These are phyloP conservation scores for Dactylellina parvicollis DNA, from an alignment of 2,329 filamentous ascomycete species.

Conservation along the genomic window DNA sequence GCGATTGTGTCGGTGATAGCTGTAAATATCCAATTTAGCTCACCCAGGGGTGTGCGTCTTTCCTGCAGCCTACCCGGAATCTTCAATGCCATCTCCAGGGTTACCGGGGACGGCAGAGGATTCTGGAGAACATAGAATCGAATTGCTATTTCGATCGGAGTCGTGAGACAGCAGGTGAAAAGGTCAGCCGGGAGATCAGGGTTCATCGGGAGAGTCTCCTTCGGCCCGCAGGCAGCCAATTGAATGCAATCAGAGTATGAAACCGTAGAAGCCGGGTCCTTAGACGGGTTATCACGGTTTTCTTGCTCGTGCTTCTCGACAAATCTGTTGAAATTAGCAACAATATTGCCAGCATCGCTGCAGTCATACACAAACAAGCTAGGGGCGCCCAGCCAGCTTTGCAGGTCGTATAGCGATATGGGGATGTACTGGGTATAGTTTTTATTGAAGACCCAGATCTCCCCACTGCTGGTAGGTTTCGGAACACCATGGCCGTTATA, in stretches of 20 bases:
- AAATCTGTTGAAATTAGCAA: constrained; percentile 92
- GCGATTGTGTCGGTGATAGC: constrained; percentile 98
- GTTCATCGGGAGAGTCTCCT: constrained; percentile 93
- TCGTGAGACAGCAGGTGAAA: constrained; percentile 94
- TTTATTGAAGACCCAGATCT: constrained; percentile 99
- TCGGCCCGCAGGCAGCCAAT: constrained; percentile 86
- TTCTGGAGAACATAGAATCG: constrained; percentile 97
- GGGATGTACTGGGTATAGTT: constrained; percentile 99
- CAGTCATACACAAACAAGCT: constrained; percentile 98
- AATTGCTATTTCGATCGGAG: constrained; percentile 95
- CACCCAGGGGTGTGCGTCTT: constrained; percentile 88
- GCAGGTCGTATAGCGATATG: constrained; percentile 91
- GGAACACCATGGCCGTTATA: constrained; percentile 99
- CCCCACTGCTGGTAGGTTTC: constrained; percentile 91
- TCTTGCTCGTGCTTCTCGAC: constrained; percentile 94
- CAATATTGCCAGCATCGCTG: constrained; percentile 93
- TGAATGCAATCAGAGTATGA: constrained; percentile 86
- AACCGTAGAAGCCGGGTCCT: constrained; percentile 76
- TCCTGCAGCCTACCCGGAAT: constrained; percentile 93
- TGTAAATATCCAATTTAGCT: constrained; percentile 99
- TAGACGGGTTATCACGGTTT: constrained; percentile 77
- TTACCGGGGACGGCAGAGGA: constrained; percentile 74
- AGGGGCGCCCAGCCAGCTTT: constrained; percentile 93
- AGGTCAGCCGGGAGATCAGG: constrained; percentile 91
- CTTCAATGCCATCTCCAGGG: constrained; percentile 83